Percentiles rank a stretch among this genome's conserved stretches.
Evolutionary conservation across 139 green algal genomes (phyloP).

Genomic region (Chlamydomonas incerta): DNA sequence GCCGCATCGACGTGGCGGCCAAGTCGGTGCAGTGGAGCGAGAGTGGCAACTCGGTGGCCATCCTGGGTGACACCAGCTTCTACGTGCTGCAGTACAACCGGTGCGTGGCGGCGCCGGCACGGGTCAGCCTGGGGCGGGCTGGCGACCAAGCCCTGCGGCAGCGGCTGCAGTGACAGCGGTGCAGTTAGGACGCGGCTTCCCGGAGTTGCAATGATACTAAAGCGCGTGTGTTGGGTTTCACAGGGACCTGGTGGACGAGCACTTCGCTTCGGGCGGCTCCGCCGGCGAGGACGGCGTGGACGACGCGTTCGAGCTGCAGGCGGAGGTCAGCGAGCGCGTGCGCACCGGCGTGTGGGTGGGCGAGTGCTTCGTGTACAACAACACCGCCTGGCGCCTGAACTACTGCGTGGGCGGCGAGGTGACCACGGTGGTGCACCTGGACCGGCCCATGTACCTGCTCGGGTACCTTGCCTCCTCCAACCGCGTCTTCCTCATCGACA

Average conservation of each 20-base stretch:
- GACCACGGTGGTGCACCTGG: conserved; percentile 96
- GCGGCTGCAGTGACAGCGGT: too few species aligned
- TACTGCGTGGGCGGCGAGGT: conserved; percentile 96
- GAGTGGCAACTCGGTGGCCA: conserved; percentile 86
- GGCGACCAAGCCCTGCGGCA: too few species aligned
- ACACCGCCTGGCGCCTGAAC: conserved; percentile 95
- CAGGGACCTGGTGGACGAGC: conserved; percentile 69
- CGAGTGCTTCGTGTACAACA: conserved; percentile 99
- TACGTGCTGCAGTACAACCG: conserved; percentile 91
- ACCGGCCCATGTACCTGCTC: conserved; percentile 97
- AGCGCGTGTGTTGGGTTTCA: too few species aligned
- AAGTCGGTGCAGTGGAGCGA: conserved; percentile 91
- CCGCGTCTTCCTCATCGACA: conserved; percentile 96
- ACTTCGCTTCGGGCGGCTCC: conserved; percentile 65
- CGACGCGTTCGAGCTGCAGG: conserved; percentile 97
- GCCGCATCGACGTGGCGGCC: conserved; percentile 93
- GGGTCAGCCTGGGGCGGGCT: too few species aligned
- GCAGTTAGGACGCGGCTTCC: too few species aligned
- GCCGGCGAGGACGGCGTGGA: conserved; percentile 95
- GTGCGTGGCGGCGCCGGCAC: too few species aligned
- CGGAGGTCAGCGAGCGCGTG: conserved; percentile 57
- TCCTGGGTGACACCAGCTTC: conserved; percentile 85
- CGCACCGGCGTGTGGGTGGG: conserved; percentile 77
- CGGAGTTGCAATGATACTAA: too few species aligned
- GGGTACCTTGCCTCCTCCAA: conserved; percentile 95